Percentiles rank a stretch among this genome's conserved stretches.
These are phyloP conservation scores for Kuraishia hungarica DNA, from an alignment of 805 yeast species.

Conservation along the genomic window DNA sequence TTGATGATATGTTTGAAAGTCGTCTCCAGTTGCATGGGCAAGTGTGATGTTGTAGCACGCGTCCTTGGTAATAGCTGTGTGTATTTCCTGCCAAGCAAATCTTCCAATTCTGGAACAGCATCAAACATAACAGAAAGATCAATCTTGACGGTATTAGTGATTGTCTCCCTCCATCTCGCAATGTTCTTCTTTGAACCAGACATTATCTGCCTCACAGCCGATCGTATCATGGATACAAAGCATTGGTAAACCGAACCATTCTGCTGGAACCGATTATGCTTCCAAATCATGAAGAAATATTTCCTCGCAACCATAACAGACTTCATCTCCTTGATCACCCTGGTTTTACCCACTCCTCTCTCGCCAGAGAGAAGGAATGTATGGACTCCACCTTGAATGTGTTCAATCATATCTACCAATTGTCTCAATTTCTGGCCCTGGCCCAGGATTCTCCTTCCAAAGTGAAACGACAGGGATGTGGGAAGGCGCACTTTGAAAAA, in stretches of 20 bases:
- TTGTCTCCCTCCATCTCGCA: constrained; percentile 29
- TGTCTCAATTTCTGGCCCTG: constrained; percentile 15
- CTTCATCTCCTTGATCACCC: constrained; percentile 29
- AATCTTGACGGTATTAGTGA: constrained; percentile 27
- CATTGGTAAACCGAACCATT: constrained; percentile 10
- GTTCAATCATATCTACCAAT: constrained; percentile 14
- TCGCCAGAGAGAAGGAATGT: constrained; percentile 29
- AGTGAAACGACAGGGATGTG: constrained; percentile 8
- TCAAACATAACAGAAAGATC: constrained; percentile 32
- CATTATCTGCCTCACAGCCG: constrained; percentile 31
- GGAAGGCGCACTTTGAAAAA: constrained; percentile 1
- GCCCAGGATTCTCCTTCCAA: constrained; percentile 21
- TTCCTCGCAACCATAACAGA: constrained; percentile 23
- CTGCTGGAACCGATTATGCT: constrained; percentile 16
- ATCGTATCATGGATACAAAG: constrained; percentile 14
- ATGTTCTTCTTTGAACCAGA: constrained; percentile 26
- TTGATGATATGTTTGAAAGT: constrained; percentile 33
- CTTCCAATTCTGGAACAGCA: constrained; percentile 35
- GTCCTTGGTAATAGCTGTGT: constrained; percentile 14
- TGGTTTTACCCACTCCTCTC: constrained; percentile 37
- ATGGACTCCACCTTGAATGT: constrained; percentile 14
- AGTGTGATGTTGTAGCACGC: constrained; percentile 6
- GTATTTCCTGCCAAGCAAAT: constrained; percentile 34
- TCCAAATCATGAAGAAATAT: constrained; percentile 23
- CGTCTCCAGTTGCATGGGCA: constrained; percentile 26